Percentiles rank a stretch among this genome's conserved stretches.
These are phyloP conservation scores for Coemansia sp. DNA, from an alignment of 192 early-diverging fungal species.

Conservation along the genomic window DNA sequence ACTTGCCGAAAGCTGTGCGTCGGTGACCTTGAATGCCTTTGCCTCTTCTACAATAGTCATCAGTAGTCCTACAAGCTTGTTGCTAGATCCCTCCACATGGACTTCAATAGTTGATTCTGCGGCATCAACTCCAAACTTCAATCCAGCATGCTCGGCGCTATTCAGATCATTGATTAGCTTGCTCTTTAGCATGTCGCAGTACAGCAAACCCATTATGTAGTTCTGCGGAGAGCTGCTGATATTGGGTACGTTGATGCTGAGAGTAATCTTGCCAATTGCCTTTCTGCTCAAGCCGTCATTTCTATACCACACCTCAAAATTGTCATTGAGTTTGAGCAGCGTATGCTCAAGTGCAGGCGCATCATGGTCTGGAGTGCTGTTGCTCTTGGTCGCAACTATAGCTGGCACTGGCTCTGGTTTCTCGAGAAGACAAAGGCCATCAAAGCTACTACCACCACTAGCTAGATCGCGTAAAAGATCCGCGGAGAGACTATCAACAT, in stretches of 20 bases:
- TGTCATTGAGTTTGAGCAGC: slow-evolving; percentile 15
- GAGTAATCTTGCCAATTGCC: slow-evolving; percentile 62
- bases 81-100: neutral
- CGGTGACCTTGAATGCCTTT: too few species aligned
- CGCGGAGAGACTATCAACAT: slow-evolving; percentile 24
- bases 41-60: too few species aligned
- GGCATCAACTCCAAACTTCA: neutral
- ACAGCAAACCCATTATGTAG: slow-evolving; percentile 79
- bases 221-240: slow-evolving; percentile 72
- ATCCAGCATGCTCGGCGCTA: slow-evolving; percentile 29
- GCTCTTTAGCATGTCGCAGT: slow-evolving; percentile 84
- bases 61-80: too few species aligned
- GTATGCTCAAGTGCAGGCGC: slow-evolving; percentile 6
- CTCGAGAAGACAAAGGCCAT: slow-evolving; percentile 1
- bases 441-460: slow-evolving; percentile 33
- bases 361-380: neutral
- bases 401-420: slow-evolving; percentile 19
- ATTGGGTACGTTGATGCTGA: slow-evolving; percentile 78
- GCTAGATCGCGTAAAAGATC: slow-evolving; percentile 44
- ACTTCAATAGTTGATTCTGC: slow-evolving; percentile 62
- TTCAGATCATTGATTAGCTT: slow-evolving; percentile 74
- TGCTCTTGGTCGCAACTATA: slow-evolving; percentile 11
- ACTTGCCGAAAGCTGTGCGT: too few species aligned
- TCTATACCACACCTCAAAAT: slow-evolving; percentile 77
- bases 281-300: too few species aligned